A percentile compares a stretch with the other conserved stretches of the same genome.
Evolutionary conservation across 75 land plant genomes (phyloP).

Genomic region (Sequoia sempervirens): DNA sequence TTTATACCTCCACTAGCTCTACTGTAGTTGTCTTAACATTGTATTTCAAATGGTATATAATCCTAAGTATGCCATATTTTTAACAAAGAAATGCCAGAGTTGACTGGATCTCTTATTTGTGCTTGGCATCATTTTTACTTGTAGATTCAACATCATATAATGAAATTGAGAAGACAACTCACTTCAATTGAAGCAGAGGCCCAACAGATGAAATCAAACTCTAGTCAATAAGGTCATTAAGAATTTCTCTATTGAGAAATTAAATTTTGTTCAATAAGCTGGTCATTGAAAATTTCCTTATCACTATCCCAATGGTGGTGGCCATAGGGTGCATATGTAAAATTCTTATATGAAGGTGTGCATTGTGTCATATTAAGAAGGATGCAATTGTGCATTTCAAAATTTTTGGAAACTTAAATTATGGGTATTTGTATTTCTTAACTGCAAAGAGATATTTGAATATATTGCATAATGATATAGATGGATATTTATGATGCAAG

Average conservation of each 20-base stretch:
- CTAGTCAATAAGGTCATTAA: background rate
- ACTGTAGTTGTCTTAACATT: background rate
- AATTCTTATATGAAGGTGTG: background rate
- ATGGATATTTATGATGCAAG: background rate
- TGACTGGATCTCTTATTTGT: background rate
- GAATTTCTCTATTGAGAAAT: background rate
- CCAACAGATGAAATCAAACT: background rate
- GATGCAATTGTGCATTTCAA: background rate
- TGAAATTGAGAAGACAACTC: constrained; percentile 5
- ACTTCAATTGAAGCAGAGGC: background rate
- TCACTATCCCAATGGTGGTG: background rate
- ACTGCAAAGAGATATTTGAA: background rate
- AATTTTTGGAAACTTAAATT: background rate
- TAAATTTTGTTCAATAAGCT: background rate
- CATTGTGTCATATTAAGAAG: background rate
- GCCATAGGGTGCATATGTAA: background rate
- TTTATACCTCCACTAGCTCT: background rate
- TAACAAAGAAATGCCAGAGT: background rate
- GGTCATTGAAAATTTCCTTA: background rate
- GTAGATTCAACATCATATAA: constrained; percentile 2
- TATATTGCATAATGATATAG: background rate
- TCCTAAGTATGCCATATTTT: background rate
- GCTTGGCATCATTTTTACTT: background rate
- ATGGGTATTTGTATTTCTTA: background rate
- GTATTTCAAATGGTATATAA: background rate